Evolutionary conservation across 768 basidiomycete genomes (phyloP).

Genomic region (Cantharellus anzutake): DNA sequence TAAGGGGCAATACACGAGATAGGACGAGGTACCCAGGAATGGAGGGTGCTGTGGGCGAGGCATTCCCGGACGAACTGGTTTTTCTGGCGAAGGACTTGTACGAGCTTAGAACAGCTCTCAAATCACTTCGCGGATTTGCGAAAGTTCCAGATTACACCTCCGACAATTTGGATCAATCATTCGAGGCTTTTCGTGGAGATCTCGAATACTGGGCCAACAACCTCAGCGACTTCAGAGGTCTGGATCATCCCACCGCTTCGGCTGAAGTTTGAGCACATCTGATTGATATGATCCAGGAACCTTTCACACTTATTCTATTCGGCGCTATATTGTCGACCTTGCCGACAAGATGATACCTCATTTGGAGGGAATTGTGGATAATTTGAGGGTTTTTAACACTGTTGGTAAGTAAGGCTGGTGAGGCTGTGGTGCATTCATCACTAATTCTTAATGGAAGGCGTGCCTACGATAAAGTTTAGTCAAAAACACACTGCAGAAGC

Average conservation of each 20-base stretch:
- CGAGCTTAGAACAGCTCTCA: background rate
- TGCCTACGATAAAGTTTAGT: background rate
- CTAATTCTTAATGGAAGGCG: background rate
- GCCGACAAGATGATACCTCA: slow-evolving; percentile 56
- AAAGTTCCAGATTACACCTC: slow-evolving; percentile 19
- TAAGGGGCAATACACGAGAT: no score
- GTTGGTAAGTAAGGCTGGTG: slow-evolving; percentile 26
- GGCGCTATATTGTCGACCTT: slow-evolving; percentile 46
- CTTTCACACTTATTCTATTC: slow-evolving; percentile 51
- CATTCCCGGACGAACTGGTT: background rate
- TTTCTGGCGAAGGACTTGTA: background rate
- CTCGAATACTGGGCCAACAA: slow-evolving; percentile 65
- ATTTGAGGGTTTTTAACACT: slow-evolving; percentile 57
- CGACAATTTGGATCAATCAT: slow-evolving; percentile 48
- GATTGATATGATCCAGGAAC: slow-evolving; percentile 28
- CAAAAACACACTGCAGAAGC: background rate
- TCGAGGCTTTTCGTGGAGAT: slow-evolving; percentile 49
- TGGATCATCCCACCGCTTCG: slow-evolving; percentile 3
- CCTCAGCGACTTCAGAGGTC: slow-evolving; percentile 41
- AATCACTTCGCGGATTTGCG: background rate
- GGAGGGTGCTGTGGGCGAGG: background rate
- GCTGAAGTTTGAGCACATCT: background rate
- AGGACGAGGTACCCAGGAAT: background rate
- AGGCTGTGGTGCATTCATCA: background rate
- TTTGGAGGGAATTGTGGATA: slow-evolving; percentile 44